phyloP scores from a whole-genome alignment of 176 grass and related monocot species.

The Zea mays region DNA sequence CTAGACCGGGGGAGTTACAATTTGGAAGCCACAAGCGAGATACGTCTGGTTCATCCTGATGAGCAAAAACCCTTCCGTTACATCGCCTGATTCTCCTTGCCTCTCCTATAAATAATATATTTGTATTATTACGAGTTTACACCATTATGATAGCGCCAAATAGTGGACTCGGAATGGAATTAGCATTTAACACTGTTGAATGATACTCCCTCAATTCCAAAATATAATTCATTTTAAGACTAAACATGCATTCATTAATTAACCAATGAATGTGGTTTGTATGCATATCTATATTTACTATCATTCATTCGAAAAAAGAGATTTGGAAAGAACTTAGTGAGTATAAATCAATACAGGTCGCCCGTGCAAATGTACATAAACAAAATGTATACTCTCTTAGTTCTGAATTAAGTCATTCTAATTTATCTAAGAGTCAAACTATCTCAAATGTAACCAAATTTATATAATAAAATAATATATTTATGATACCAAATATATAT shows the following conservation, averaged over 20 bases:
- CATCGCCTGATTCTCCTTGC: constrained; percentile 67
- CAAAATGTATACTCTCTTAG: too few relatives aligned
- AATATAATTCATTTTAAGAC: too few relatives aligned
- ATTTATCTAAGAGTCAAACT: too few relatives aligned
- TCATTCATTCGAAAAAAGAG: too few relatives aligned
- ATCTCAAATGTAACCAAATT: too few relatives aligned
- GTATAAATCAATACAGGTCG: not conserved
- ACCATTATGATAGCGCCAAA: not conserved
- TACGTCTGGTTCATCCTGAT: constrained; percentile 68
- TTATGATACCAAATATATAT: too few relatives aligned
- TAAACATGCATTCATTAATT: too few relatives aligned
- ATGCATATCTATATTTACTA: too few relatives aligned
- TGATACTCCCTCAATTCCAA: not conserved
- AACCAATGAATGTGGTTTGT: too few relatives aligned
- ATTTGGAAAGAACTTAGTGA: too few relatives aligned
- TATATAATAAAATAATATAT: too few relatives aligned
- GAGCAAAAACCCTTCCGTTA: constrained; percentile 66
- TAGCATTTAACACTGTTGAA: not conserved
- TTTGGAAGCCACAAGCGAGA: constrained; percentile 72
- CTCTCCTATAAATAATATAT: constrained; percentile 55
- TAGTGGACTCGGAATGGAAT: not conserved
- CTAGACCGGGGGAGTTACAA: constrained; percentile 61
- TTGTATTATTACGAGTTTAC: not conserved
- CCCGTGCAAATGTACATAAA: not conserved
- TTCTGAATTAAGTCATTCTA: too few relatives aligned